Base-by-base conservation (phyloP, 345 rosid species). In the Lepidium didymum region DNA sequence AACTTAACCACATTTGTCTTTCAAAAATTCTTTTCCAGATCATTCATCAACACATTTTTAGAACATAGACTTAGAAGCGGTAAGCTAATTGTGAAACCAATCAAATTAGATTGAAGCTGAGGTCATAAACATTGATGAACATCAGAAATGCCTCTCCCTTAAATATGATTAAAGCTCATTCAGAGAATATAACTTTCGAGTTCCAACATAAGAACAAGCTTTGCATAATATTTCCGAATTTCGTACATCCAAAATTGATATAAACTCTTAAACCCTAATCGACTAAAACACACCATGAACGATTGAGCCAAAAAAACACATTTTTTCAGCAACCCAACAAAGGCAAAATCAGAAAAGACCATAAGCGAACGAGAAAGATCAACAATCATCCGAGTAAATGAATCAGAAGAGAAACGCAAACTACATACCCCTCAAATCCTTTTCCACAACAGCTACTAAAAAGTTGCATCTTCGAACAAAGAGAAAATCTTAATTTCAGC, bases 401-500 rank as follows among this genome's bases (percentile, higher is more conserved):
- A 67, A 47, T 58, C 59, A 67, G 33, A 41, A 27, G 72, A 11
- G 5, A 57, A 81, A 56, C 15, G 7, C 7, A 34, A 2, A 8
- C 42, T 10, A 59, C 68, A 75, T 79, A 91, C 99, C 92, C 91
- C 81, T 87, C 87, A 61, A 67, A 83, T 37, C 70, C 81, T 75
- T 81, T 91, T 15, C 80, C 84, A 69, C 96, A 91, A 57, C 97
- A 94, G 65, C 89, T 73, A 21, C 78, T 80, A 72, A 71, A 46
- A 78, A 94, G 84, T 50, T 84, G 87, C 99, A 94, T 94, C 59
- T 67, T 50, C 16, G 68, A 73, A 40, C 34, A 56, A 57, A 34
- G 8, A 29, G 3, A 46, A 46, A 46, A 6, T 11, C 60, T 43
- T 19, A 34, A 62, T 35, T 64, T 29, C 7, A 51, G 56, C 63